phyloP scores from a whole-genome alignment of 164 flowering plant species.

The Tetracentron sinense region DNA sequence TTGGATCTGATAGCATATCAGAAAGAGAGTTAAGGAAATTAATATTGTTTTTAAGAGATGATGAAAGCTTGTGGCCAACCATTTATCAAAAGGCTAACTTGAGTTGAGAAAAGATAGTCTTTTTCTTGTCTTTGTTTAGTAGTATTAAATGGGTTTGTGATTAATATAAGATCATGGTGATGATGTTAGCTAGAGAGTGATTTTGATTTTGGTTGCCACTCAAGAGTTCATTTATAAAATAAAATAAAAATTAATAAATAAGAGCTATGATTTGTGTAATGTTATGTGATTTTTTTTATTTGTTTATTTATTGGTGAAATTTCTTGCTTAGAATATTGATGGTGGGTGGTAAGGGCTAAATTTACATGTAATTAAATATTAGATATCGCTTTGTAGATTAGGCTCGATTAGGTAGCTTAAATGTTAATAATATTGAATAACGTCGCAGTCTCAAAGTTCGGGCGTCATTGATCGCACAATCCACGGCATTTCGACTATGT shows the following conservation, averaged over 20 bases:
- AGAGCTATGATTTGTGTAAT: conserved; percentile 1
- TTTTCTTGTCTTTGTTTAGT: conserved; percentile 11
- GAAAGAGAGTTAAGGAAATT: conserved; percentile 1
- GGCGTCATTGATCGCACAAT: too few species aligned
- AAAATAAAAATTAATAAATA: background rate
- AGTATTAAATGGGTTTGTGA: conserved; percentile 5
- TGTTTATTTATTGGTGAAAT: too few species aligned
- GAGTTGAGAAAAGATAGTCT: background rate
- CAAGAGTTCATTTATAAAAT: too few species aligned
- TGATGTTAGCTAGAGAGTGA: conserved; percentile 11
- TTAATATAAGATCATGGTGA: conserved; percentile 5
- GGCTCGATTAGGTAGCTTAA: too few species aligned
- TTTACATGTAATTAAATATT: too few species aligned
- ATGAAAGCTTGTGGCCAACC: conserved; percentile 40
- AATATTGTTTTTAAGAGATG: conserved; percentile 16
- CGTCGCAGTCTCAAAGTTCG: too few species aligned
- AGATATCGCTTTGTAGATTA: too few species aligned
- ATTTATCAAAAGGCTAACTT: conserved; percentile 11
- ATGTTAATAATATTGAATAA: too few species aligned
- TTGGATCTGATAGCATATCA: conserved; percentile 25
- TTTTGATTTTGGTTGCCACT: conserved; percentile 1
- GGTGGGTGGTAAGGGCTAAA: too few species aligned
- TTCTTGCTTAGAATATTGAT: too few species aligned
- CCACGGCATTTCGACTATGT: too few species aligned
- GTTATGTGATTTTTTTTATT: conserved; percentile 5